These are phyloP conservation scores for Niebla homalea DNA, from an alignment of 495 filamentous ascomycete species.

Conservation along the genomic window DNA sequence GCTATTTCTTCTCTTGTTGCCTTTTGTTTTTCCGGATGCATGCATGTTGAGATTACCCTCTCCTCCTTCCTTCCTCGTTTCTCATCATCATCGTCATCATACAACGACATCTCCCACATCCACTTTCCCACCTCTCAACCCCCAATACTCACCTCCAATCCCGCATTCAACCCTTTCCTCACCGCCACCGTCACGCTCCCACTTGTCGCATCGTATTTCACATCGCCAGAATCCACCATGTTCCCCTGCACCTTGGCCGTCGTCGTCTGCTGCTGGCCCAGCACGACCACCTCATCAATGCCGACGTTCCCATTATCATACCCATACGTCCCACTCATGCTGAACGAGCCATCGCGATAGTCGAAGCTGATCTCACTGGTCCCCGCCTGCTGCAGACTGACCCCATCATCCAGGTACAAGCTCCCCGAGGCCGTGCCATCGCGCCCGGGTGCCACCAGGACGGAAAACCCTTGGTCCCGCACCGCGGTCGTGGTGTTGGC, in stretches of 20 bases:
- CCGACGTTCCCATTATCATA: conserved; percentile 14
- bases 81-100: not conserved
- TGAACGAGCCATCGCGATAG: conserved; percentile 37
- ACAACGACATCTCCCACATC: not conserved
- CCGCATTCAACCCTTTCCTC: not conserved
- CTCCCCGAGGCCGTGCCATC: conserved; percentile 35
- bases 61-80: not conserved
- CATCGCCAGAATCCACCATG: not conserved
- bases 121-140: not conserved
- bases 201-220: not conserved
- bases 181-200: not conserved
- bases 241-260: not conserved
- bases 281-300: not conserved
- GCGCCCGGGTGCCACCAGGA: conserved; percentile 50
- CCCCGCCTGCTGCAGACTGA: conserved; percentile 35
- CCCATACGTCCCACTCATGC: conserved; percentile 39
- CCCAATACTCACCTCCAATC: not conserved
- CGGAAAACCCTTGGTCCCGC: conserved; percentile 51
- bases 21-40: no score
- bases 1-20: no score
- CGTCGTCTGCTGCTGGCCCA: not conserved
- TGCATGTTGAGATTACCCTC: not conserved
- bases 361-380: conserved; percentile 40
- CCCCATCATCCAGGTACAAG: conserved; percentile 51
- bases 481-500: conserved; percentile 60